Conservation (phyloP, 805 yeast species). For the Candida patagonica region DNA sequence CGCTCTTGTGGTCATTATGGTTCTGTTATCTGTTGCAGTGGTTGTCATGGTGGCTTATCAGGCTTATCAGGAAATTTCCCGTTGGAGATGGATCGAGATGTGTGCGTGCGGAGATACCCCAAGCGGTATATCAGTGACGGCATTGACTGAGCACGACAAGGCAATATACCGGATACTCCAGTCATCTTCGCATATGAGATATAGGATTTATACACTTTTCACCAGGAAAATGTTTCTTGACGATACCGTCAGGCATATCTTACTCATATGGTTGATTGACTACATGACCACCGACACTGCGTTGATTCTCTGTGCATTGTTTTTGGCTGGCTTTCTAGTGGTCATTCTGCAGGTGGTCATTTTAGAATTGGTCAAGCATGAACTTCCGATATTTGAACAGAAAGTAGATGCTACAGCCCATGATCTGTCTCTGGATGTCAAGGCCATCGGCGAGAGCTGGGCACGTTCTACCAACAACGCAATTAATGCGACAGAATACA, state of each 20-base stretch:
- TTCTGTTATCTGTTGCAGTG: conserved; percentile 34
- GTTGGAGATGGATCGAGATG: conserved; percentile 39
- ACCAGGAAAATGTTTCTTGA: conserved; percentile 8
- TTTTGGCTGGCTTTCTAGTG: conserved; percentile 46
- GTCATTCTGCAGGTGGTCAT: conserved; percentile 47
- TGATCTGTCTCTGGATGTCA: conserved; percentile 11
- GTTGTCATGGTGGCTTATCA: conserved; percentile 35
- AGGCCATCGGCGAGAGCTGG: conserved; percentile 34
- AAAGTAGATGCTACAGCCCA: conserved; percentile 12
- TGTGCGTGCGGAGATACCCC: conserved; percentile 24
- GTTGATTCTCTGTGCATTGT: conserved; percentile 40
- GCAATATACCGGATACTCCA: conserved; percentile 8
- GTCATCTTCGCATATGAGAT: conserved; percentile 10
- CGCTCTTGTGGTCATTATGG: conserved; percentile 32
- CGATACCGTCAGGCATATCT: conserved; percentile 6
- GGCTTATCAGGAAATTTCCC: conserved; percentile 35
- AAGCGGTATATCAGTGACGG: neutral
- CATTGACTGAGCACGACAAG: neutral
- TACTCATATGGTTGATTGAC: conserved; percentile 37
- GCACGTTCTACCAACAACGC: conserved; percentile 45
- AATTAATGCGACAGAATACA: conserved; percentile 38
- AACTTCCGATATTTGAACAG: conserved; percentile 10
- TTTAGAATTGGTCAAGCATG: conserved; percentile 26
- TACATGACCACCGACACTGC: conserved; percentile 50
- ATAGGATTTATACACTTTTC: conserved; percentile 12